These are phyloP conservation scores for Pleurotus tuoliensis DNA, from an alignment of 768 basidiomycete genomes.

Conservation along the genomic window DNA sequence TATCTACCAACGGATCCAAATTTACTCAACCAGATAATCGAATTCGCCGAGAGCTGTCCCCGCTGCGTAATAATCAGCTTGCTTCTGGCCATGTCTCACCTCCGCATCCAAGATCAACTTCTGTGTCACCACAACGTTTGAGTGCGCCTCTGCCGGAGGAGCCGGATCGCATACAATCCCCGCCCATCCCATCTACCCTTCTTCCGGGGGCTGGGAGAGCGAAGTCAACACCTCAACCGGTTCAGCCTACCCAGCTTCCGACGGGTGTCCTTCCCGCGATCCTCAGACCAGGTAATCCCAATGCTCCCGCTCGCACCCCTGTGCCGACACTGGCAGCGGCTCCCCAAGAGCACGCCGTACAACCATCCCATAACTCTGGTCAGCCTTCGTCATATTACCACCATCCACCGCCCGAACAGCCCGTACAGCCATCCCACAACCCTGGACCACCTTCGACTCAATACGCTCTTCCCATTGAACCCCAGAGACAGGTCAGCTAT, in stretches of 20 bases:
- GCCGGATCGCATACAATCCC: neutral
- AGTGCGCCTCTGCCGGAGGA: neutral
- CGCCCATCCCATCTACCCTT: neutral
- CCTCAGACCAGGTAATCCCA: slow-evolving; percentile 5
- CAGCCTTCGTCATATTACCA: neutral
- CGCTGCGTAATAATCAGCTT: slow-evolving; percentile 3
- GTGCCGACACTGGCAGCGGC: neutral
- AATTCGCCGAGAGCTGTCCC: slow-evolving; percentile 11
- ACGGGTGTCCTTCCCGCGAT: neutral
- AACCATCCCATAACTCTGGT: slow-evolving; percentile 3
- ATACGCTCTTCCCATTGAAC: neutral
- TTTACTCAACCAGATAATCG: slow-evolving; percentile 12
- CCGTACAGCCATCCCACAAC: slow-evolving; percentile 1
- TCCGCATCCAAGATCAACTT: slow-evolving; percentile 4
- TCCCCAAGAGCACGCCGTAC: slow-evolving; percentile 1
- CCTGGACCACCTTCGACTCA: neutral
- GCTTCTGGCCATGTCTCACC: slow-evolving; percentile 1
- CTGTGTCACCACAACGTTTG: slow-evolving; percentile 1
- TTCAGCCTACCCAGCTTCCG: neutral
- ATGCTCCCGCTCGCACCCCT: neutral
- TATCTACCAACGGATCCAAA: slow-evolving; percentile 12
- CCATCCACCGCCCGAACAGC: neutral
- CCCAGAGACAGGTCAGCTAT: neutral
- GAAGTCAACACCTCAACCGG: neutral
- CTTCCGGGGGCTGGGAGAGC: slow-evolving; percentile 6